A percentile compares a stretch with the other conserved stretches of the same genome.
Evolutionary conservation across 441 rosid genomes (phyloP).

Genomic region (Populus tomentosa): DNA sequence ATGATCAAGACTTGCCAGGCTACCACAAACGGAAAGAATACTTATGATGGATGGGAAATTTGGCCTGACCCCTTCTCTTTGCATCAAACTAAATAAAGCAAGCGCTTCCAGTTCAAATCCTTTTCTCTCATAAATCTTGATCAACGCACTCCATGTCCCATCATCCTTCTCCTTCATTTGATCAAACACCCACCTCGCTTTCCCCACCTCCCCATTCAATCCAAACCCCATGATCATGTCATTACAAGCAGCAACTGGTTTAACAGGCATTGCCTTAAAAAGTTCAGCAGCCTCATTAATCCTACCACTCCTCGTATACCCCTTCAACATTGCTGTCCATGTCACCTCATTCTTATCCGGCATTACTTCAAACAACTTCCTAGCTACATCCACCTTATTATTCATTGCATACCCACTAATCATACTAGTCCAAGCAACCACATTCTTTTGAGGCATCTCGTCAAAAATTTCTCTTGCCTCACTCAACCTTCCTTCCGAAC

Average conservation of each 20-base stretch:
- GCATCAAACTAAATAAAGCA: constrained; percentile 49
- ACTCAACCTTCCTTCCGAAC: constrained; percentile 43
- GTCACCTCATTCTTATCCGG: constrained; percentile 62
- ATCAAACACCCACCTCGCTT: constrained; percentile 47
- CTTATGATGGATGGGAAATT: constrained; percentile 53
- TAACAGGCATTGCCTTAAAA: constrained; percentile 46
- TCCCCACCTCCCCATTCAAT: constrained; percentile 38
- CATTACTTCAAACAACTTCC: constrained; percentile 74
- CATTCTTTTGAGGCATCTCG: constrained; percentile 53
- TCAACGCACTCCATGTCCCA: constrained; percentile 57
- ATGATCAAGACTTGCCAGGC: constrained; percentile 56
- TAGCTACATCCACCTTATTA: constrained; percentile 48
- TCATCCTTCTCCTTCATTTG: constrained; percentile 46
- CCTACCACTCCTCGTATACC: constrained; percentile 52
- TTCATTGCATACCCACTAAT: constrained; percentile 53
- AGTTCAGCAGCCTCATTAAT: constrained; percentile 51
- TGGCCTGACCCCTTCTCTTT: constrained; percentile 39
- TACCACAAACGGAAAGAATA: constrained; percentile 53
- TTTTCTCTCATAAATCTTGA: constrained; percentile 55
- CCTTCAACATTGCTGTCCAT: constrained; percentile 67
- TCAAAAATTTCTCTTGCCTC: constrained; percentile 66
- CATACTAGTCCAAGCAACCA: constrained; percentile 63
- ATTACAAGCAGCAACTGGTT: constrained; percentile 45
- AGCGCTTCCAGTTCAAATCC: constrained; percentile 55
- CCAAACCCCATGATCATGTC: constrained; percentile 60